Evolutionary conservation across 1,284 basidiomycete genomes (phyloP).

Genomic region (Pseudozyma thailandica): DNA sequence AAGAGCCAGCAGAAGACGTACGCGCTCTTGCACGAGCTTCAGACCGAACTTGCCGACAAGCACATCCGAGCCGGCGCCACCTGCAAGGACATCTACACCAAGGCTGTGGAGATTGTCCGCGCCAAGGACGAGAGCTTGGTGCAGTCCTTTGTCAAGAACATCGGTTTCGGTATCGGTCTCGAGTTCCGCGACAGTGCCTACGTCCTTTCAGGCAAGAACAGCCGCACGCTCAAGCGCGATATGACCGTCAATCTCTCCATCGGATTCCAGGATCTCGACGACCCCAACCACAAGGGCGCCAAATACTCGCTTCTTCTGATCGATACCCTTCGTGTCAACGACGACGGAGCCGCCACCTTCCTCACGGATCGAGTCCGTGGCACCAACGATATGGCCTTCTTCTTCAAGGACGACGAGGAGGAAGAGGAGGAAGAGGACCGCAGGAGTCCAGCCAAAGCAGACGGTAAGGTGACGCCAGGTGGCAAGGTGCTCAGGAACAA

Average conservation of each 20-base stretch:
- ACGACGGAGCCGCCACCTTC: constrained; percentile 72
- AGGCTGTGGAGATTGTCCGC: constrained; percentile 78
- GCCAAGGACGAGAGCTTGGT: constrained; percentile 84
- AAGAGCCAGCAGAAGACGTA: constrained; percentile 77
- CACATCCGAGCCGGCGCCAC: constrained; percentile 81
- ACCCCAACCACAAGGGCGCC: constrained; percentile 76
- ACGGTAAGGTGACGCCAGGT: constrained; percentile 53
- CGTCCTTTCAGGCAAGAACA: constrained; percentile 83
- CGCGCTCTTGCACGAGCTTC: constrained; percentile 79
- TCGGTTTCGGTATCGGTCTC: constrained; percentile 80
- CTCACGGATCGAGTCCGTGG: constrained; percentile 78
- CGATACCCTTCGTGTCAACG: constrained; percentile 86
- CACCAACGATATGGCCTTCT: constrained; percentile 86
- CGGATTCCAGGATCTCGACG: constrained; percentile 80
- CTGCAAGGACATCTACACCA: constrained; percentile 82
- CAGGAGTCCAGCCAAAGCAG: constrained; percentile 44
- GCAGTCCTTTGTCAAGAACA: constrained; percentile 84
- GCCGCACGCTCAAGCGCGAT: constrained; percentile 76
- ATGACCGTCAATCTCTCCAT: constrained; percentile 88
- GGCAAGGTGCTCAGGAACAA: constrained; percentile 66
- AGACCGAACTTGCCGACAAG: constrained; percentile 79
- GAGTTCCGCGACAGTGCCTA: constrained; percentile 93
- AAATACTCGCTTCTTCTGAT: constrained; percentile 90
- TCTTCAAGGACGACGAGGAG: constrained; percentile 71
- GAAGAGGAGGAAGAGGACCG: constrained; percentile 45